These are phyloP conservation scores for Salix caprea DNA, from an alignment of 345 rosid species.

Conservation along the genomic window DNA sequence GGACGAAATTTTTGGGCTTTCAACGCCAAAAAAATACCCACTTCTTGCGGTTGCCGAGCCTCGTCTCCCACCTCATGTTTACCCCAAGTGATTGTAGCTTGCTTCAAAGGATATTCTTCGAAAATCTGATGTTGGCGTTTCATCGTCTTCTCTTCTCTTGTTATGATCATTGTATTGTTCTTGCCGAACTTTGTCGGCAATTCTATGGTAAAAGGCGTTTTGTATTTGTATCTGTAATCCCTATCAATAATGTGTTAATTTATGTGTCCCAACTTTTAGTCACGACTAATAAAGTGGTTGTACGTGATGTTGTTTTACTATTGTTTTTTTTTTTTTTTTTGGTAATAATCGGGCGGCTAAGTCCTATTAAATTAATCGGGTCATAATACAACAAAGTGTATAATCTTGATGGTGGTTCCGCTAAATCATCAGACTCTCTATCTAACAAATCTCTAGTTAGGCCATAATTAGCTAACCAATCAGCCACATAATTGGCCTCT, in stretches of 20 bases:
- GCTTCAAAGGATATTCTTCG: neutral
- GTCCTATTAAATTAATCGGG: no score
- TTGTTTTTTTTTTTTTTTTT: no score
- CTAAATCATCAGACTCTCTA: no score
- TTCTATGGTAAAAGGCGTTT: neutral
- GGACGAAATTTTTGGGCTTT: conserved; percentile 57
- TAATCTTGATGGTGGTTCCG: no score
- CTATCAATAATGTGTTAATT: neutral
- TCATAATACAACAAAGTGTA: no score
- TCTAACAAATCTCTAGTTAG: no score
- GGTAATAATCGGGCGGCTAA: no score
- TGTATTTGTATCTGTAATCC: neutral
- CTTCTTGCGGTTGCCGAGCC: conserved; percentile 40
- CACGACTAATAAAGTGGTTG: no score
- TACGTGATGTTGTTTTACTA: no score
- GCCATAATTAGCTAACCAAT: no score
- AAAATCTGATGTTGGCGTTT: neutral
- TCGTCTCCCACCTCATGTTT: conserved; percentile 41
- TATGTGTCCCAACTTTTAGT: no score
- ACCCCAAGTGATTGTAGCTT: conserved; percentile 8
- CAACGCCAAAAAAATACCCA: conserved; percentile 49
- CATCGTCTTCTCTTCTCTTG: neutral
- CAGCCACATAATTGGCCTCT: no score
- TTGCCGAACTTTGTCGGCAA: neutral
- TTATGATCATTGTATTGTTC: neutral